Conservation (phyloP, 805 yeast species). For the Lipomyces spencermartinsiae region DNA sequence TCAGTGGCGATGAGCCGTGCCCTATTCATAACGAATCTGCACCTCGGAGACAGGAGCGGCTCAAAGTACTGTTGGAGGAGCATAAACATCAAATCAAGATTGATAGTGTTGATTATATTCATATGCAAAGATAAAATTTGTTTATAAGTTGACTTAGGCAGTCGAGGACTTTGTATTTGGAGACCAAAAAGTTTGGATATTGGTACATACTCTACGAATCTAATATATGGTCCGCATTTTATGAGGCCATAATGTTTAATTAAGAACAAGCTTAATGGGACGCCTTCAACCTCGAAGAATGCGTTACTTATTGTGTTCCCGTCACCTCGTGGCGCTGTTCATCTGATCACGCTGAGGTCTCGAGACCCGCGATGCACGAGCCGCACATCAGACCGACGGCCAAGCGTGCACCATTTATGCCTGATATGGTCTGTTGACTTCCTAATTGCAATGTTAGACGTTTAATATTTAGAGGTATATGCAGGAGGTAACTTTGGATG, state of each 20-base stretch:
- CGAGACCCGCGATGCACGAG: background rate
- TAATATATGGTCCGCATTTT: background rate
- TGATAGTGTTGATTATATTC: conserved; percentile 24
- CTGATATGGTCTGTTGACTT: too few relatives aligned
- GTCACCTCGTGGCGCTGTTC: background rate
- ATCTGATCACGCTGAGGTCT: background rate
- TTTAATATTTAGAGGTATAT: too few relatives aligned
- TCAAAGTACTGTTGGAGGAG: conserved; percentile 21
- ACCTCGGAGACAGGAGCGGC: conserved; percentile 17
- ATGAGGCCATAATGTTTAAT: background rate
- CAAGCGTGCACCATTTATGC: too few relatives aligned
- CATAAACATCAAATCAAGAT: conserved; percentile 26
- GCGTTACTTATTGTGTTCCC: too few relatives aligned
- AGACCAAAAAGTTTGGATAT: background rate
- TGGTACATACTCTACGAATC: background rate
- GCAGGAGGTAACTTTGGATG: too few relatives aligned
- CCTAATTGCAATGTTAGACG: too few relatives aligned
- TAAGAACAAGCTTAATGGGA: background rate
- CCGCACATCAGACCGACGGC: background rate
- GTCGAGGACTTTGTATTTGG: background rate
- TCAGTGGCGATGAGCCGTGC: conserved; percentile 25
- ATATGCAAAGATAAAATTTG: conserved; percentile 12
- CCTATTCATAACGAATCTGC: conserved; percentile 29
- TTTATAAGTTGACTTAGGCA: background rate
- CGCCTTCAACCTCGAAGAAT: too few relatives aligned